These are phyloP conservation scores for Pisolithus tinctorius DNA, from an alignment of 768 basidiomycete species.

Conservation along the genomic window DNA sequence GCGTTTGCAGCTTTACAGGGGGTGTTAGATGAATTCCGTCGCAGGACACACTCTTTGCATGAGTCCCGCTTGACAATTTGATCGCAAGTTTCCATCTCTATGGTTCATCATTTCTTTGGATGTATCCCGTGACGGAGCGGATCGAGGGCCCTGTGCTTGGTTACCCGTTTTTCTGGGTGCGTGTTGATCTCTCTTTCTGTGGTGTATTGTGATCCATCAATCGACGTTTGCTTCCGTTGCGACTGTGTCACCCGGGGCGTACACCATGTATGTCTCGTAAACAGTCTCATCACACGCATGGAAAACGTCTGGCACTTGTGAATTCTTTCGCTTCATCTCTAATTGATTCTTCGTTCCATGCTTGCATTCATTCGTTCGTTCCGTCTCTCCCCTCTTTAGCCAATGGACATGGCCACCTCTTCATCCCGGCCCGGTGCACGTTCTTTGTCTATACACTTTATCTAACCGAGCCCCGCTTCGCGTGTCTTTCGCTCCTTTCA, in stretches of 20 bases:
- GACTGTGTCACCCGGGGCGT: background rate
- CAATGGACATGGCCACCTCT: conserved; percentile 16
- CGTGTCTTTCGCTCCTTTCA: conserved; percentile 8
- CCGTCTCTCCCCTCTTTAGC: conserved; percentile 5
- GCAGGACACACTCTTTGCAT: conserved; percentile 24
- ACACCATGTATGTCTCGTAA: background rate
- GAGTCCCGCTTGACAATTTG: conserved; percentile 13
- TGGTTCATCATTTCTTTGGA: conserved; percentile 5
- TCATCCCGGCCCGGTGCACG: no score
- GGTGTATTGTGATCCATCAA: background rate
- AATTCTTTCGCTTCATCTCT: conserved; percentile 1
- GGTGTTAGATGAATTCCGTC: conserved; percentile 11
- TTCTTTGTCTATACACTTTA: conserved; percentile 10
- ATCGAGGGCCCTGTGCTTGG: background rate
- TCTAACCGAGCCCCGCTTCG: conserved; percentile 18
- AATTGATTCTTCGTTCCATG: conserved; percentile 4
- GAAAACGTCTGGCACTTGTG: conserved; percentile 15
- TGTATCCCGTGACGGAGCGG: conserved; percentile 2
- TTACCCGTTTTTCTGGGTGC: background rate
- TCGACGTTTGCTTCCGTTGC: background rate
- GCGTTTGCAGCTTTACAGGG: conserved; percentile 5
- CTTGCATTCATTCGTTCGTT: conserved; percentile 9
- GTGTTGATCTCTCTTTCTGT: background rate
- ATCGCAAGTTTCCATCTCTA: background rate
- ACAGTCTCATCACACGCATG: conserved; percentile 13